Percentiles rank a stretch among this genome's conserved stretches.
phyloP scores from a whole-genome alignment of 768 basidiomycete genomes.

The Polyporus arcularius region DNA sequence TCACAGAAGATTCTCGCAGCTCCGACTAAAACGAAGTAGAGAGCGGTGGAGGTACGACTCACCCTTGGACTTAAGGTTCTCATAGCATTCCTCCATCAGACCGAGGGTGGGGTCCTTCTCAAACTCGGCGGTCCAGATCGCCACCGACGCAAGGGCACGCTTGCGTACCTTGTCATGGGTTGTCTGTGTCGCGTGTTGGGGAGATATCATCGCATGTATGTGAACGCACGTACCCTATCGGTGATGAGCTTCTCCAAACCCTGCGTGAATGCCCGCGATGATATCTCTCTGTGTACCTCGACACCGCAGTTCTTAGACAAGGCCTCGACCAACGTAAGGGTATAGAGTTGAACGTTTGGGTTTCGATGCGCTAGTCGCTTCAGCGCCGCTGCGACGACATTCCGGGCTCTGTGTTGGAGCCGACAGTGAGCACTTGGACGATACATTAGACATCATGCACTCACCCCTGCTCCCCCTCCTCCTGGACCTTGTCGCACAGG shows the following conservation, averaged over 20 bases:
- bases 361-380: constrained; percentile 93
- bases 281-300: constrained; percentile 81
- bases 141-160: constrained; percentile 69
- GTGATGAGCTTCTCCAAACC: constrained; percentile 83
- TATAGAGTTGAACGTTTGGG: constrained; percentile 95
- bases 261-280: constrained; percentile 87
- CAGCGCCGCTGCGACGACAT: constrained; percentile 79
- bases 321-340: constrained; percentile 84
- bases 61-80: constrained; percentile 83
- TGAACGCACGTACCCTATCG: constrained; percentile 64
- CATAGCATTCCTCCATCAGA: constrained; percentile 90
- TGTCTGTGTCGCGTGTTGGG: constrained; percentile 48
- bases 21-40: no score
- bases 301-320: constrained; percentile 90
- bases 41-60: neutral
- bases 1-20: no score
- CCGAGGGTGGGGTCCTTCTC: constrained; percentile 78
- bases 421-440: no score
- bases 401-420: constrained; percentile 67
- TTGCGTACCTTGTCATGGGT: constrained; percentile 90
- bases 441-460: constrained; percentile 23
- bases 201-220: constrained; percentile 6
- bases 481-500: constrained; percentile 94
- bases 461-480: constrained; percentile 86
- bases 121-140: constrained; percentile 84